Conservation (phyloP, 1,284 basidiomycete genomes). For the Pseudomicrostroma phylloplanum region DNA sequence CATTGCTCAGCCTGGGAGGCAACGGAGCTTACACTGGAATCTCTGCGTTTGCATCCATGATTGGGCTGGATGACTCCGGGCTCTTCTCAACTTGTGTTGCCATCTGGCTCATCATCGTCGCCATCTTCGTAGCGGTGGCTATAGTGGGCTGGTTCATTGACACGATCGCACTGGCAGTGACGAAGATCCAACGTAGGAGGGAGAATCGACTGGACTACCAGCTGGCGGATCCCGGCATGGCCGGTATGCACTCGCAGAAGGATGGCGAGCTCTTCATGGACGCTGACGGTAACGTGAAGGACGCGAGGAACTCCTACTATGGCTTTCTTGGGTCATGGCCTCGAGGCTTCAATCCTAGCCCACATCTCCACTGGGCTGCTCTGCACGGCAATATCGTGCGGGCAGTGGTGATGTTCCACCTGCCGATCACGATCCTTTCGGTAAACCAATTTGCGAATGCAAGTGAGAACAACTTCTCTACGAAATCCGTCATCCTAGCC, state of each 20-base stretch:
- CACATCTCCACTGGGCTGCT: constrained; percentile 11
- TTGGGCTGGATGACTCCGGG: constrained; percentile 74
- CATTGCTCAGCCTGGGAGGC: constrained; percentile 58
- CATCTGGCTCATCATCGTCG: constrained; percentile 74
- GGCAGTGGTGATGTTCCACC: constrained; percentile 81
- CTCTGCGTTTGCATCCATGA: constrained; percentile 67
- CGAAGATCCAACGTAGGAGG: neutral
- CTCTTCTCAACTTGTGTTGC: constrained; percentile 76
- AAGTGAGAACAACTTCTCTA: constrained; percentile 52
- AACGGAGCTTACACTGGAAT: constrained; percentile 58
- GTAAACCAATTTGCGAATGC: constrained; percentile 73
- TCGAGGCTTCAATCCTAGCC: neutral
- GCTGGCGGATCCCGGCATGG: neutral
- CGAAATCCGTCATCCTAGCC: constrained; percentile 63
- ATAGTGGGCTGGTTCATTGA: constrained; percentile 59
- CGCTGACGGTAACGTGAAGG: neutral
- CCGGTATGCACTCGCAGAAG: neutral
- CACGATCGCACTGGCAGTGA: constrained; percentile 9
- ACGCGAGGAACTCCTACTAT: neutral
- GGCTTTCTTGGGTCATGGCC: too few species aligned
- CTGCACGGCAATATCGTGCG: constrained; percentile 80
- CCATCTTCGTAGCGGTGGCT: constrained; percentile 65
- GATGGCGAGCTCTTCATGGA: neutral
- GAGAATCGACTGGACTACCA: neutral
- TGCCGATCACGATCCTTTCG: constrained; percentile 85